Evolutionary conservation across 495 filamentous ascomycete genomes (phyloP), one percentile per base, ranked within the genome.

Genomic region (Penicillium herquei): DNA sequence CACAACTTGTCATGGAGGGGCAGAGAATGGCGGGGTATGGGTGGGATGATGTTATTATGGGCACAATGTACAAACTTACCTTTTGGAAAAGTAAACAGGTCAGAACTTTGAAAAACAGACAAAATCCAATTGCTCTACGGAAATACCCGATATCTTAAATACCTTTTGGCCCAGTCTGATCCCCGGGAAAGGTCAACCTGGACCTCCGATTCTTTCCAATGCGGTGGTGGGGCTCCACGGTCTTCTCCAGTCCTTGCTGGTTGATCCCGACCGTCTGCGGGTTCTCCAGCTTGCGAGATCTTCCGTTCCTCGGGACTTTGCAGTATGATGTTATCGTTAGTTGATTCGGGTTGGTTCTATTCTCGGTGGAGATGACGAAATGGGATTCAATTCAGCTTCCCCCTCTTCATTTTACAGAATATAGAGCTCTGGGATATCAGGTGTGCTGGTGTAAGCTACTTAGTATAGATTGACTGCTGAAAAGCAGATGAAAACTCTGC

Each of bases 201-300:
- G 39, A 21, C 39, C 70, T 75, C 72, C 70, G 72, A 71, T 65
- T 75, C 72, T 75, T 75, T 73, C 72, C 72, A 73, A 72, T 55
- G 65, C 51, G 53, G 62, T 62, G 63, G 72, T 75, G 72, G 72
- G 72, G 70, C 72, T 64, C 50, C 55, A 54, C 54, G 58, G 56
- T 51, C 45, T 59, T 50, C 64, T 55, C 60, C 64, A 60, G 55
- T 59, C 59, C 56, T 59, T 63, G 58, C 66, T 70, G 69, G 64
- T 48, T 61, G 66, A 66, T 63, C 62, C 50, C 69, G 62, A 64
- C 64, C 66, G 54, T 65, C 61, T 58, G 58, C 70, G 64, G 66
- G 56, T 48, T 54, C 40, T 41, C 54, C 52, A 54, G 7, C 52
- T 64, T 69, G 64, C 73, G 73, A 77, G 69, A 75, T 77, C 72